These are phyloP conservation scores for Ogataea salicorniae DNA, from an alignment of 805 yeast species.

Conservation along the genomic window DNA sequence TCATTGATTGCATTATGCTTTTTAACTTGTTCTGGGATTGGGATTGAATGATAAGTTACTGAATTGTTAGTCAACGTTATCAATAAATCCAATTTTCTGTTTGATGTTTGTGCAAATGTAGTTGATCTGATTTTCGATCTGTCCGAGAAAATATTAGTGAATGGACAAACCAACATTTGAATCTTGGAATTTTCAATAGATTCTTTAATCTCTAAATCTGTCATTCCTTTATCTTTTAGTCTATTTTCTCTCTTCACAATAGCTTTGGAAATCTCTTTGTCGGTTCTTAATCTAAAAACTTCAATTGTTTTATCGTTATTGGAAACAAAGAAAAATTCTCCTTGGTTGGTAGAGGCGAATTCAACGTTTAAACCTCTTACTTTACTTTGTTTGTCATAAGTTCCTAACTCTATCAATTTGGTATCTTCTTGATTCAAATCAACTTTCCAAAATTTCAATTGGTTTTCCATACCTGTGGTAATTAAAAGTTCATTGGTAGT, in stretches of 20 bases:
- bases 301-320: constrained; percentile 81
- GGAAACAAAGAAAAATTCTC: constrained; percentile 60
- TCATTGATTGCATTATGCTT: constrained; percentile 39
- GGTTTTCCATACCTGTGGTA: constrained; percentile 78
- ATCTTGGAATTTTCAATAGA: constrained; percentile 44
- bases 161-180: constrained; percentile 60
- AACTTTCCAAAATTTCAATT: constrained; percentile 78
- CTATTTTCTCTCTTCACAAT: constrained; percentile 73
- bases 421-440: constrained; percentile 47
- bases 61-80: constrained; percentile 68
- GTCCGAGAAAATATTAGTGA: constrained; percentile 58
- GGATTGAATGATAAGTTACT: constrained; percentile 60
- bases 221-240: constrained; percentile 62
- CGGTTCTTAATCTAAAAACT: constrained; percentile 67
- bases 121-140: constrained; percentile 58
- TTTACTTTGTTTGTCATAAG: constrained; percentile 69
- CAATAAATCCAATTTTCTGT: constrained; percentile 52
- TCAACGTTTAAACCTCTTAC: constrained; percentile 59
- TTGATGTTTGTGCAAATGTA: constrained; percentile 52
- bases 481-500: constrained; percentile 37
- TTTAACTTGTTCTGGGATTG: constrained; percentile 50
- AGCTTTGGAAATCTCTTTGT: constrained; percentile 75
- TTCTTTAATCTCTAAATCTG: constrained; percentile 52
- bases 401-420: constrained; percentile 55
- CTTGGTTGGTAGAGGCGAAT: constrained; percentile 38